Conservation (phyloP, 495 filamentous ascomycete genomes). For the Daldinia childiae region DNA sequence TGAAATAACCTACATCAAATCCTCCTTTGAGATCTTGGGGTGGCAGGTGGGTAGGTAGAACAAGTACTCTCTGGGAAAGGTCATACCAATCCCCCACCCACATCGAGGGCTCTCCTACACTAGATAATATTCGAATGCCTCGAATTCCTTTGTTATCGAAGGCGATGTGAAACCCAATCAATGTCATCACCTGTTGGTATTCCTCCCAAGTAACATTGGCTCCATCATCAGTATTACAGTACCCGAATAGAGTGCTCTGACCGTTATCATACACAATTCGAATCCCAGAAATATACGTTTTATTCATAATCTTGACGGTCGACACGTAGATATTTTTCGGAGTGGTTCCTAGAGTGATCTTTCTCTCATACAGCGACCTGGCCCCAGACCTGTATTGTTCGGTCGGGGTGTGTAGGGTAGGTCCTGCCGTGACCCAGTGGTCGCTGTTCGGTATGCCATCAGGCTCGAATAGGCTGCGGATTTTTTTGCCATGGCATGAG, state of each 20-base stretch:
- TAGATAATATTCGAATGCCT: background rate
- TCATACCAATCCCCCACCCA: background rate
- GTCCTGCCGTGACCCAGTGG: background rate
- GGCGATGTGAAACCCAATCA: background rate
- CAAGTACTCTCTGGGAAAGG: background rate
- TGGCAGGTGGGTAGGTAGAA: background rate
- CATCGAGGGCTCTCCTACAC: background rate
- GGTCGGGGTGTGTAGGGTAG: background rate
- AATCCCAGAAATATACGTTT: background rate
- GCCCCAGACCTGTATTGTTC: background rate
- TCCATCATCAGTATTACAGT: background rate
- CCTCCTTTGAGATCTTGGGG: background rate
- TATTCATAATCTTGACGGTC: background rate
- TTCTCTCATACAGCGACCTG: background rate
- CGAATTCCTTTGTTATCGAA: background rate
- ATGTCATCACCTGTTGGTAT: background rate
- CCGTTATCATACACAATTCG: background rate
- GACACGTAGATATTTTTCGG: background rate
- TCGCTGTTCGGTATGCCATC: background rate
- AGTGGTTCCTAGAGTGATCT: background rate
- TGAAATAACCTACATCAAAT: background rate
- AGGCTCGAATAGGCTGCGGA: background rate
- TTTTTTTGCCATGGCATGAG: background rate
- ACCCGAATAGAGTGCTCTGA: background rate
- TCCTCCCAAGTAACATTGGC: background rate